Evolutionary conservation across 768 basidiomycete species (phyloP), one percentile per base, ranked within the genome.

Genomic region (Psilocybe tampanensis): DNA sequence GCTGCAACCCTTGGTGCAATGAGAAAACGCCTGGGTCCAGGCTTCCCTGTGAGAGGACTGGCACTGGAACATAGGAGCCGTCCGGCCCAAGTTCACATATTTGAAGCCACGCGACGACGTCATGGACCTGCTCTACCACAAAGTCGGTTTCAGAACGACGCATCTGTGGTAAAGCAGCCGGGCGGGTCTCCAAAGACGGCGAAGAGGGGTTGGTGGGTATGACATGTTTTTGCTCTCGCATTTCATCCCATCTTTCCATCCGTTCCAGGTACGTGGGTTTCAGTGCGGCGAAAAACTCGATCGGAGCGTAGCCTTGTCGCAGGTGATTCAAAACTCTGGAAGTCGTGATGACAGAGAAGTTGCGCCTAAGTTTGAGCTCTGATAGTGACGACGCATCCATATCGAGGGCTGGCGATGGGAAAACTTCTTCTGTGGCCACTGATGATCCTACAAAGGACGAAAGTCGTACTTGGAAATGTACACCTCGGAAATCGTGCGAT

Each of bases 111-210:
- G 90, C 89, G 7, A 94, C 86, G n/a, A 97, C 86, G 67, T 98
- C 95, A 71, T 98, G 95, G 15, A 77, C 76, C 70, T 97, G 92
- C 62, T 91, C 87, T 12, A 86, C 84, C 23, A 96, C 84, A 60
- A 98, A 95, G 64, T 98, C 94, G 43, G 83, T 91, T 74, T 98
- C 96, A 19, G 94, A 92, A 23, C 94, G 87, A 18, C 95, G 86
- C 94, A 96, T 96, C 17, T 79, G 78, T n/a, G 85, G 86, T 21
- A 81, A 64, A 49, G 70, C 72, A 26, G 77, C 70, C 1, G 82
- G 74, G 42, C 69, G 72, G 60, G 63, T 73, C 44, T 83, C 81
- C 33, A 69, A 58, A 13, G 73, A 67, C 21, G 70, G 72, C n/a
- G 72, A 70, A 26, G 68, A 60, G 19, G 74, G 59, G 52, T 69